A percentile compares a stretch with the other conserved stretches of the same genome.
Conservation (phyloP, 208 protist species). For the Leptomonas pyrrhocoris region DNA sequence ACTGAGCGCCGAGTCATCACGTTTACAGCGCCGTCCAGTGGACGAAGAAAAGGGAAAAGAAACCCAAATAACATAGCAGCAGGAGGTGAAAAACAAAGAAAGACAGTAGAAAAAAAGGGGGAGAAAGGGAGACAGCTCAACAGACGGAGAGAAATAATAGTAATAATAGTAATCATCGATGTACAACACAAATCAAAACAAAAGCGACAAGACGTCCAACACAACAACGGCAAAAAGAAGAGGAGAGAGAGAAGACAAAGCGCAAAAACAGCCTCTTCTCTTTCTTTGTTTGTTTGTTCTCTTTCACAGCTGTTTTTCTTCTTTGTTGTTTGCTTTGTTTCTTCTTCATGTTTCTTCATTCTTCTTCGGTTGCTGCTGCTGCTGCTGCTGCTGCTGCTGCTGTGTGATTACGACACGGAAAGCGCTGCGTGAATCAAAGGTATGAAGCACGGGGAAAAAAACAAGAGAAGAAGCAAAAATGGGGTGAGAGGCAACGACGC, state of each 20-base stretch:
- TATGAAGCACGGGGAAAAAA: background rate
- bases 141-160: background rate
- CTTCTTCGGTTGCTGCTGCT: too few species aligned
- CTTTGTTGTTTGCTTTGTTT: too few species aligned
- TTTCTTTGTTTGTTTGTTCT: background rate
- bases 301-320: too few species aligned
- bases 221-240: background rate
- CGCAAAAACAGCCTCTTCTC: background rate
- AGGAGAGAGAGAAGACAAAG: background rate
- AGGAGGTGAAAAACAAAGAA: background rate
- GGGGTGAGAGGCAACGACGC: background rate
- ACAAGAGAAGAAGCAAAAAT: background rate
- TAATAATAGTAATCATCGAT: too few species aligned
- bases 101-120: background rate
- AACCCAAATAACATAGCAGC: background rate
- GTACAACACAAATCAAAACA: background rate
- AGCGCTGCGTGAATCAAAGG: background rate
- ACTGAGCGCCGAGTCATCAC: too few species aligned
- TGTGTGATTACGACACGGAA: background rate
- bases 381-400: too few species aligned
- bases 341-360: too few species aligned
- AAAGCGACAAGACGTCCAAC: too few species aligned
- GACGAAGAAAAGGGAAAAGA: conserved; percentile 1
- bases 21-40: too few species aligned
- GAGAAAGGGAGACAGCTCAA: background rate